Evolutionary conservation across 1,284 basidiomycete species (phyloP).

Genomic region (Tilletia setariae): DNA sequence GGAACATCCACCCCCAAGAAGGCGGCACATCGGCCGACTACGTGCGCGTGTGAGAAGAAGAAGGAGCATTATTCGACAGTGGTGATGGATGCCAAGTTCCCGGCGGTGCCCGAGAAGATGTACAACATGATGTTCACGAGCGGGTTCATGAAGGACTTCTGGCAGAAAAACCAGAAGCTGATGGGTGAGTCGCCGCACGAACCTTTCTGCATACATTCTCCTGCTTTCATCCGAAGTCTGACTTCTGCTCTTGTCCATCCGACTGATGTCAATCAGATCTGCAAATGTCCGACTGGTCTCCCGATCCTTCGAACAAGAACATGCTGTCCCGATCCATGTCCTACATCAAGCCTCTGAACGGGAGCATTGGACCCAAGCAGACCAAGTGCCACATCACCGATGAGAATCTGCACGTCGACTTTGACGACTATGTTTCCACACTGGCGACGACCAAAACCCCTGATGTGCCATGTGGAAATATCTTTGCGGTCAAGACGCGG

Average conservation of each 20-base stretch:
- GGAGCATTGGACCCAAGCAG: conserved; percentile 83
- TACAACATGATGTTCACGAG: conserved; percentile 95
- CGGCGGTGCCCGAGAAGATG: conserved; percentile 87
- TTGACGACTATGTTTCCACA: conserved; percentile 76
- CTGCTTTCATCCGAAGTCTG: no score
- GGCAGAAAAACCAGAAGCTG: conserved; percentile 83
- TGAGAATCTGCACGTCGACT: conserved; percentile 75
- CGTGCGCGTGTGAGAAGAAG: conserved; percentile 71
- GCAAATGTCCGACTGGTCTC: conserved; percentile 45
- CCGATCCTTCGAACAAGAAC: conserved; percentile 62
- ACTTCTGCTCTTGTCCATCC: not conserved
- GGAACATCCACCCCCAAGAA: conserved; percentile 29
- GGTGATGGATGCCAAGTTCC: conserved; percentile 74
- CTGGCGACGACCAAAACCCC: conserved; percentile 88
- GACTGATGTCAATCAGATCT: conserved; percentile 28
- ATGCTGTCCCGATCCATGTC: conserved; percentile 79
- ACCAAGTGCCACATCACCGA: conserved; percentile 91
- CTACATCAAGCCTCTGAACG: conserved; percentile 90
- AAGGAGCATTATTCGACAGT: conserved; percentile 71
- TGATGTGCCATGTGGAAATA: conserved; percentile 87
- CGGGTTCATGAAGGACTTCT: conserved; percentile 91
- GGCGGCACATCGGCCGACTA: conserved; percentile 60
- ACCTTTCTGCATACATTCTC: no score
- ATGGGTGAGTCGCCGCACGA: conserved; percentile 63
- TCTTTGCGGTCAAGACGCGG: conserved; percentile 86